Evolutionary conservation across 73 alveolate genomes (phyloP), one percentile per base, ranked within the genome.

Genomic region (Diophrys sp.): DNA sequence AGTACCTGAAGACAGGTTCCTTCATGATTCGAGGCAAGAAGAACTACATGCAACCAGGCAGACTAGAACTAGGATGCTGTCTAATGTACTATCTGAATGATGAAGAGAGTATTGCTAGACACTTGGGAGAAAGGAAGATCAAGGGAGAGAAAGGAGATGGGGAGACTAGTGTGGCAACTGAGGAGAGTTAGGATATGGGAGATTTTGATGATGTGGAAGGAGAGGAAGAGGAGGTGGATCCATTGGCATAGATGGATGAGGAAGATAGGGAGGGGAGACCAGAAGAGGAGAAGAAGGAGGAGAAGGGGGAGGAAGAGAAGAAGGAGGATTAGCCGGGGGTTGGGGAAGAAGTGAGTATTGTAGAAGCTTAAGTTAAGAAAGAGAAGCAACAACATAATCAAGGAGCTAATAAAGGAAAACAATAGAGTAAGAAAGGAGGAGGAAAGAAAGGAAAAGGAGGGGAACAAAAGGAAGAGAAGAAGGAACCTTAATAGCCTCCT

Each of bases 11-110:
- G 0, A 85, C 95, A 29, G 99, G 99, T 27, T 74, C 93, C 30
- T 95, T 95, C 78, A 93, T 95, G 94, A 93, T 95, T 57, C 33
- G 95, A 71, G 99, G 99, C 1, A 95, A 95, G 80, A 93, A 93
- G 89, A 95, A 95, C 81, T 89, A 78, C 71, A 55, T 95, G 23
- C 80, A 75, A 31, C 99, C 99, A 25, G 57, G 85, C n/a, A 90
- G 88, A 75, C 92, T 95, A 31, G 98, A 95, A 75, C 88, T 95
- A 82, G 96, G 97, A 18, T 77, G 93, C 75, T 85, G 96, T 23
- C 44, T 94, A 28, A 78, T 94, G 87, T 94, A 81, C 84, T 33
- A 85, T 8, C 88, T 94, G 5, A 44, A 44, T 54, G 95, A 82
- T 71, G 95, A 92, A 31, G 96, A 94, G 55, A 75, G 91, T 74